Evolutionary conservation across 495 filamentous ascomycete genomes (phyloP), one percentile per base, ranked within the genome.

Genomic region (Chlorociboria aeruginascens): DNA sequence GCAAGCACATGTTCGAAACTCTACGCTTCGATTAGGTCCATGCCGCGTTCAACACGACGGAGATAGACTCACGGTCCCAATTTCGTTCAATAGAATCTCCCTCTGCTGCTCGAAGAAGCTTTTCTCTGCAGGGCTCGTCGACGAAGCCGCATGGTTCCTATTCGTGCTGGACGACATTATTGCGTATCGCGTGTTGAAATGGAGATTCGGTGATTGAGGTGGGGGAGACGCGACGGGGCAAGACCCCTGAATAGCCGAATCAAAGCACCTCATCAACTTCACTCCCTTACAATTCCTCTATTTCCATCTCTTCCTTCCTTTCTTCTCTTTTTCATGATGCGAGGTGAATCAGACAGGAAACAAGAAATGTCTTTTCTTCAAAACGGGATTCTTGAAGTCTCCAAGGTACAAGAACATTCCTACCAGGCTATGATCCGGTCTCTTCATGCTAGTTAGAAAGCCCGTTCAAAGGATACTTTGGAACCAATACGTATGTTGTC

Each of bases 1-100:
- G 89, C 86, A 43, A 98, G 83, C 40, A 96, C 89, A 58, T 90
- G 78, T 54, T 98, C 92, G 65, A 98, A 84, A 62, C 79, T 82
- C 86, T 93, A 51, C 25, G n/a, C 16, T 34, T 12, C 12, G 11
- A 32, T 53, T 33, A 43, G 13, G 4, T 3, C 40, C 3, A 0
- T 32, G 33, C 11, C 37, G 3, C 12, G 38, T 33, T 37, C 14
- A 17, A 48, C 43, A 14, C 31, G 35, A 32, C 33, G 43, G 43
- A 32, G 45, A 29, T 39, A 50, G 40, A 67, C 71, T 39, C 51
- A 90, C 86, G 61, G 80, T 69, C 31, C 84, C 84, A 51, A 95
- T 88, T 57, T 92, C 88, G 12, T 70, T 68, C 0, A 93, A 73
- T 20, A 95, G 69, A 46, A 81, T 74, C 53, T 82, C 79, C 49